Conservation (phyloP, 805 yeast genomes). For the Candida schatavii region DNA sequence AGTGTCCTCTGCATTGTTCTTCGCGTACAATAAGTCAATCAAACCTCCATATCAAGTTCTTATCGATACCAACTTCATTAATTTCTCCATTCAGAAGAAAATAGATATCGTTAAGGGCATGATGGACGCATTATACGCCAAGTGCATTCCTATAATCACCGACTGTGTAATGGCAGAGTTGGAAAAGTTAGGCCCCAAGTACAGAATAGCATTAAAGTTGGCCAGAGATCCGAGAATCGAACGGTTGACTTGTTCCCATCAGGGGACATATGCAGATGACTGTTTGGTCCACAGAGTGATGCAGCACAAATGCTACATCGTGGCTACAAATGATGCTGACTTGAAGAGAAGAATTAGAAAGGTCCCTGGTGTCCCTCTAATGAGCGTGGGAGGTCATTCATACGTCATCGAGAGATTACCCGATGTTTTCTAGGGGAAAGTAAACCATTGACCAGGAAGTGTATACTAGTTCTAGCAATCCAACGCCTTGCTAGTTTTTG, state of each 20-base stretch:
- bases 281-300: slow-evolving; percentile 89
- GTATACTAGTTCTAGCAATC: too few relatives aligned
- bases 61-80: slow-evolving; percentile 94
- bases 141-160: slow-evolving; percentile 92
- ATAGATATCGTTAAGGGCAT: slow-evolving; percentile 92
- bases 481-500: too few relatives aligned
- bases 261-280: slow-evolving; percentile 98
- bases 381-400: slow-evolving; percentile 94
- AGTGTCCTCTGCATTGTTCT: slow-evolving; percentile 91
- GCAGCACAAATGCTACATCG: slow-evolving; percentile 95
- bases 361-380: slow-evolving; percentile 94
- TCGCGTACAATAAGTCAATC: slow-evolving; percentile 89
- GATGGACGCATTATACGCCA: slow-evolving; percentile 94
- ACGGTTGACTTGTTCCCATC: slow-evolving; percentile 84
- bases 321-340: slow-evolving; percentile 98
- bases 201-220: slow-evolving; percentile 84
- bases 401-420: slow-evolving; percentile 94
- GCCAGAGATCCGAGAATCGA: slow-evolving; percentile 93
- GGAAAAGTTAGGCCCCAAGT: slow-evolving; percentile 93
- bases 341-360: slow-evolving; percentile 90
- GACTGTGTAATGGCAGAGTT: slow-evolving; percentile 98
- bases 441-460: not conserved
- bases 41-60: slow-evolving; percentile 98
- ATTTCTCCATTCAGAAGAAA: slow-evolving; percentile 93
- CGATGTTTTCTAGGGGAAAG: slow-evolving; percentile 62